phyloP scores from a whole-genome alignment of 129 eudicot species.

The Tagetes erecta region DNA sequence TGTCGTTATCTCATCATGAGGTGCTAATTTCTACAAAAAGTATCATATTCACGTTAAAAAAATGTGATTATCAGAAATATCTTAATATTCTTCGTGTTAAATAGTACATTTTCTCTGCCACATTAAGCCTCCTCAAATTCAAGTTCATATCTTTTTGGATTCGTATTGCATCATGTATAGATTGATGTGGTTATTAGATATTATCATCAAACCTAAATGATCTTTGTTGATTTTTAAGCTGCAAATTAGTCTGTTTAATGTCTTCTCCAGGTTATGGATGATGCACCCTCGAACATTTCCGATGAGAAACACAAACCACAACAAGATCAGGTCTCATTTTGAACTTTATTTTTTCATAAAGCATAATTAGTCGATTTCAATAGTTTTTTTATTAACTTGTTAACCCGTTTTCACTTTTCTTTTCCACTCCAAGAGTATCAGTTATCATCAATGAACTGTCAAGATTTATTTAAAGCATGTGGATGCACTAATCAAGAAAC shows the following conservation, averaged over 20 bases:
- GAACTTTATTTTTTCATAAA: constrained; percentile 6
- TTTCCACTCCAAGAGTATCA: too few relatives aligned
- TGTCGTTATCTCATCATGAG: background rate
- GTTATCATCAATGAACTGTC: background rate
- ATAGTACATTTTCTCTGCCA: background rate
- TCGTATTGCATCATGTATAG: too few relatives aligned
- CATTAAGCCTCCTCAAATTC: background rate
- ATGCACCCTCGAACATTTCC: constrained; percentile 21
- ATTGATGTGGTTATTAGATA: background rate
- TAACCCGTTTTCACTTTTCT: too few relatives aligned
- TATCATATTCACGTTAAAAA: background rate
- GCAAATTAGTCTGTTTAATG: background rate
- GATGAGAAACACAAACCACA: constrained; percentile 4
- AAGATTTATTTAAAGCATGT: constrained; percentile 38
- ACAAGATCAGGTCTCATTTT: constrained; percentile 37
- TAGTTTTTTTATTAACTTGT: too few relatives aligned
- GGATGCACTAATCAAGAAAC: background rate
- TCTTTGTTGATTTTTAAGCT: background rate
- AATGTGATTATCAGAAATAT: background rate
- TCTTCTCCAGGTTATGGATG: constrained; percentile 23
- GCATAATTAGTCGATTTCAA: too few relatives aligned
- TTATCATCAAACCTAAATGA: background rate
- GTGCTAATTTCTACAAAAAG: background rate
- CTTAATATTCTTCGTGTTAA: background rate
- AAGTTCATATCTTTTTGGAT: too few relatives aligned